Evolutionary conservation across 2,329 filamentous ascomycete genomes (phyloP), one percentile per base, ranked within the genome.

Genomic region (Aspergillus sp.): DNA sequence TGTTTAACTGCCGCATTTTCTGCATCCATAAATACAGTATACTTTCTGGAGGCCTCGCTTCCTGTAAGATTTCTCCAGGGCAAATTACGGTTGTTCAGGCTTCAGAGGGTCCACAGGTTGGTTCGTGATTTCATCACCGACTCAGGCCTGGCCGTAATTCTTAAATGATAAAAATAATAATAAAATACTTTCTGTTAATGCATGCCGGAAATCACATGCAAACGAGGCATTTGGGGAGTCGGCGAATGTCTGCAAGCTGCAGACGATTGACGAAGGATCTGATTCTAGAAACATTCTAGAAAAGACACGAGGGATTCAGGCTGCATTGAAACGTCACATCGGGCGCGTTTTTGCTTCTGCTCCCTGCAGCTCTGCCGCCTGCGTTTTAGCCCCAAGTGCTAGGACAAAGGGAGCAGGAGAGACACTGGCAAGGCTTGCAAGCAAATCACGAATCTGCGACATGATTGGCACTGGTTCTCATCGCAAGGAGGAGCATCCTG

Each of bases 201-300:
- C 34, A 15, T 36, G 34, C 5, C 34, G 13, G 34, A n/a, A n/a
- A 36, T 36, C 12, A 36, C 12, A 13, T 36, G 34, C 34, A 36
- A 36, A 36, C 34, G 34, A n/a, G 34, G 12, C 12, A 36, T n/a
- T 36, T n/a, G 12, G 34, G 15, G 34, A 11, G 26, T 9, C 26
- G 26, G 26, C 26, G 26, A 30, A 9, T 30, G 26, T 30, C 26
- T 30, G 26, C 26, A 30, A 30, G 26, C 26, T 30, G 26, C 26
- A 30, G 26, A 30, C 26, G 26, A 30, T 30, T 30, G 34, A 4
- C 15, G 52, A 18, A 50, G 48, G 34, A n/a, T 24, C 18, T 30
- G 38, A 50, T 61, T 59, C 59, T 61, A 59, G 59, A 61, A 61
- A 53, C 43, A 36, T 59, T 54, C 57, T 61, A 38, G 53, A 61